These are phyloP conservation scores for Colletotrichum eremochloae DNA, from an alignment of 2,329 filamentous ascomycete genomes.

Conservation along the genomic window DNA sequence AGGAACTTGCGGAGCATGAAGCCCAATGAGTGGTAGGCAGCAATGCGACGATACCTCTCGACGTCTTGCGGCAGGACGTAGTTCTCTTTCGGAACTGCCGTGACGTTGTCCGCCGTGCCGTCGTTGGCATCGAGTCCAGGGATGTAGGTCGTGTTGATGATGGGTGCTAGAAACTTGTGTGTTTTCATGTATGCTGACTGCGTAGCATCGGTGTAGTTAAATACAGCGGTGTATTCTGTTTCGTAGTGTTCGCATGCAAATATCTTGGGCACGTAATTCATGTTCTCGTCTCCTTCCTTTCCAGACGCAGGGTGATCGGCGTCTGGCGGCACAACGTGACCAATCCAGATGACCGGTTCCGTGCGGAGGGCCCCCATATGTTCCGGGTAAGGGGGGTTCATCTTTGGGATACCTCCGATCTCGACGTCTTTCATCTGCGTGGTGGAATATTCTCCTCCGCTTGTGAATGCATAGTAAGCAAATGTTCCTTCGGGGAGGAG, in stretches of 20 bases:
- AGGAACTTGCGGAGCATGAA: constrained; percentile 49
- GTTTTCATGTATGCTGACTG: constrained; percentile 47
- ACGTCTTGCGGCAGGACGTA: constrained; percentile 48
- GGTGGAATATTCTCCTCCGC: constrained; percentile 48
- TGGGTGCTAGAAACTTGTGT: constrained; percentile 44
- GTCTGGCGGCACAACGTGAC: constrained; percentile 45
- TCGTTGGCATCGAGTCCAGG: constrained; percentile 47
- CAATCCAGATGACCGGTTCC: constrained; percentile 54
- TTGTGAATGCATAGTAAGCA: constrained; percentile 50
- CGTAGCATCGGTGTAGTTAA: constrained; percentile 47
- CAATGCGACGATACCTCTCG: constrained; percentile 47
- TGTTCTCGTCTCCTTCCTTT: constrained; percentile 44
- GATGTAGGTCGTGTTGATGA: constrained; percentile 51
- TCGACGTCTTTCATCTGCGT: constrained; percentile 45
- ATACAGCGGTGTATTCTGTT: constrained; percentile 49
- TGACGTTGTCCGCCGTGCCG: constrained; percentile 51
- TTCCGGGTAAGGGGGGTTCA: constrained; percentile 44
- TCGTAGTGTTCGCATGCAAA: constrained; percentile 54
- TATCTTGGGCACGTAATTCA: constrained; percentile 50
- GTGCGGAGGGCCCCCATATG: constrained; percentile 52
- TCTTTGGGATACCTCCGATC: constrained; percentile 48
- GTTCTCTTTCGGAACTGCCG: constrained; percentile 46
- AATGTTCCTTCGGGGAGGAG: constrained; percentile 48
- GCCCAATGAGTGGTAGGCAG: constrained; percentile 52
- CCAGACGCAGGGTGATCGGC: constrained; percentile 40